A percentile compares a stretch with the other conserved stretches of the same genome.
Conservation (phyloP, 805 yeast genomes). For the Hanseniaspora valbyensis region DNA sequence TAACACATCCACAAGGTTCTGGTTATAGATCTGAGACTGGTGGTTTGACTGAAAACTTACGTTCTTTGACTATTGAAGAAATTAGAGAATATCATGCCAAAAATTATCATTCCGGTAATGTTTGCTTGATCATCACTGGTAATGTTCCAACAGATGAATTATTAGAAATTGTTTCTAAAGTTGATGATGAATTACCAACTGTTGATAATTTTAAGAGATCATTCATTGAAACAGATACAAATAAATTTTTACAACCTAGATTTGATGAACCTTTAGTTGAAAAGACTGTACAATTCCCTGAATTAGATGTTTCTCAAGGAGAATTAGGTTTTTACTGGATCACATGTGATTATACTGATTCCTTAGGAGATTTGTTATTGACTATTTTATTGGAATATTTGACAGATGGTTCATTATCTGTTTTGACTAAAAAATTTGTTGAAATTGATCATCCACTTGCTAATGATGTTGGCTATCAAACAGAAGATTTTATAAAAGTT, state of each 20-base stretch:
- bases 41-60: constrained; percentile 67
- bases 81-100: constrained; percentile 64
- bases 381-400: constrained; percentile 63
- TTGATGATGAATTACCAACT: constrained; percentile 49
- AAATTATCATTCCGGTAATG: constrained; percentile 70
- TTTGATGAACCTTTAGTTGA: constrained; percentile 20
- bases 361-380: constrained; percentile 51
- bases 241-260: constrained; percentile 13
- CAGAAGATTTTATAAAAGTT: constrained; percentile 61
- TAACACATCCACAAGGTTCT: constrained; percentile 44
- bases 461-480: constrained; percentile 53
- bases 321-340: constrained; percentile 66
- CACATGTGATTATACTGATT: constrained; percentile 55
- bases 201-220: constrained; percentile 44
- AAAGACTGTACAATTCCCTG: constrained; percentile 67
- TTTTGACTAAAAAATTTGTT: constrained; percentile 58
- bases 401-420: constrained; percentile 65
- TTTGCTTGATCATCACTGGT: constrained; percentile 78
- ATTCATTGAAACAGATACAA: constrained; percentile 49
- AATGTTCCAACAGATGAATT: constrained; percentile 68
- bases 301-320: constrained; percentile 74
- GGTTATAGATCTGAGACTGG: constrained; percentile 94
- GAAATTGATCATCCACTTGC: constrained; percentile 78
- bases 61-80: constrained; percentile 59
- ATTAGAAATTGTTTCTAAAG: constrained; percentile 43